Base-by-base conservation (phyloP, 345 rosid genomes). In the Eucalyptus cloeziana region DNA sequence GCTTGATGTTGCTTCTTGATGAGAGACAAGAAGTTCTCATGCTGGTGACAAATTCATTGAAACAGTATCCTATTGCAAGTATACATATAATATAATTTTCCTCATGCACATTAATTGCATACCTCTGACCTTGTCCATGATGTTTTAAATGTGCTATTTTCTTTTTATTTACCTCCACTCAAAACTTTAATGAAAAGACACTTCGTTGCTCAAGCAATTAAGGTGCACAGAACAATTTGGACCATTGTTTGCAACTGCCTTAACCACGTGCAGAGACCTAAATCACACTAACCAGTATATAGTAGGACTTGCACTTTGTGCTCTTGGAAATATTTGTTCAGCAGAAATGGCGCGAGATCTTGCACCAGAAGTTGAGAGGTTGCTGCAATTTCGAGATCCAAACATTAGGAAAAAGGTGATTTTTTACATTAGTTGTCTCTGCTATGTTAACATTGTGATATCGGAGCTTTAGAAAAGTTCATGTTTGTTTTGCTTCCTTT, bases 311-410 rank as follows among this genome's bases (percentile, higher is more conserved):
- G 99, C 99, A 44, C 98, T 98, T 91, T 98, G 99, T 96, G 99
- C 99, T 93, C 93, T 98, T 92, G 99, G 99, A 89, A 98, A 98
- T 88, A 98, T 97, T 88, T 97, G 99, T 88, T 98, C 99, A 17
- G 99, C 99, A 44, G 99, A 98, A 92, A 98, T 98, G 99, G 99
- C 99, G n/a, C 98, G 99, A 91, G 99, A 97, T 95, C 98, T 98
- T 91, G 99, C 99, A 10, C 98, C 99, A 49, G 99, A 98, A 94
- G 99, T 98, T 64, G 99, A 98, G 92, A 94, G 97, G 94, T 92
- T 98, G 91, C 93, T 98, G 91, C 98, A 95, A 92, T 97, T 97
- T 94, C 97, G 99, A 92, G 99, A 98, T 93, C 99, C 99, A 88
- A 98, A 98, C 91, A 94, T 97, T 89, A 95, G 99, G 89, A 98